These are phyloP conservation scores for Cymbopogon citratus DNA, from an alignment of 176 grass and related monocot genomes.

Conservation along the genomic window DNA sequence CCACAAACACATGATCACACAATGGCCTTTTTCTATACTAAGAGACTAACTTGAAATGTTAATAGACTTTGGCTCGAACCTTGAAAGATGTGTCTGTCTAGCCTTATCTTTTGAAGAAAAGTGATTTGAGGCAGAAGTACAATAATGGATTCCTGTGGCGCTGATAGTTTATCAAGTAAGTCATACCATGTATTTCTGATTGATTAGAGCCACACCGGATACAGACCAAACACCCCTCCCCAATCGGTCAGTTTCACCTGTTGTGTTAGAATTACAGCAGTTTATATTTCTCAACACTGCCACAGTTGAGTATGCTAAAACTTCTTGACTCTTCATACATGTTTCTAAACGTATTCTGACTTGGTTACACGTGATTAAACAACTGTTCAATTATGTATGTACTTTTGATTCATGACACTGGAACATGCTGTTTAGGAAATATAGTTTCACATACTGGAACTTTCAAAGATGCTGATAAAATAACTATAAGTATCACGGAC, in stretches of 20 bases:
- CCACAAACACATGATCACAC: background rate
- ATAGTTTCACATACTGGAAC: background rate
- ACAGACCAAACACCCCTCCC: background rate
- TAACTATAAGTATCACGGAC: background rate
- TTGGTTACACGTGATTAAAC: background rate
- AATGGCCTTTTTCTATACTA: constrained; percentile 27
- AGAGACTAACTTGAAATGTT: constrained; percentile 18
- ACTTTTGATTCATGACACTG: background rate
- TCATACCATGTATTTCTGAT: background rate
- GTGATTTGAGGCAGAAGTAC: background rate
- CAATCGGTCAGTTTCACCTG: background rate
- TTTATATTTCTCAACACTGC: background rate
- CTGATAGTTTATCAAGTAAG: constrained; percentile 8
- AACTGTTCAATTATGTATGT: background rate
- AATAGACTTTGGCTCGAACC: constrained; percentile 11
- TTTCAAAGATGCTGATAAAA: background rate
- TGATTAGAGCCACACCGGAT: background rate
- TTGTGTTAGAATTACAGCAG: background rate
- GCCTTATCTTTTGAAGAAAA: constrained; percentile 9
- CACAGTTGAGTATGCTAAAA: background rate
- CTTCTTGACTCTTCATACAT: background rate
- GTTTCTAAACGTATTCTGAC: background rate
- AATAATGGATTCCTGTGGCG: background rate
- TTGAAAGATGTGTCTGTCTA: background rate
- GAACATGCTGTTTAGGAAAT: background rate